phyloP scores from a whole-genome alignment of 1,284 basidiomycete species.

The Polyporus tsugae region DNA sequence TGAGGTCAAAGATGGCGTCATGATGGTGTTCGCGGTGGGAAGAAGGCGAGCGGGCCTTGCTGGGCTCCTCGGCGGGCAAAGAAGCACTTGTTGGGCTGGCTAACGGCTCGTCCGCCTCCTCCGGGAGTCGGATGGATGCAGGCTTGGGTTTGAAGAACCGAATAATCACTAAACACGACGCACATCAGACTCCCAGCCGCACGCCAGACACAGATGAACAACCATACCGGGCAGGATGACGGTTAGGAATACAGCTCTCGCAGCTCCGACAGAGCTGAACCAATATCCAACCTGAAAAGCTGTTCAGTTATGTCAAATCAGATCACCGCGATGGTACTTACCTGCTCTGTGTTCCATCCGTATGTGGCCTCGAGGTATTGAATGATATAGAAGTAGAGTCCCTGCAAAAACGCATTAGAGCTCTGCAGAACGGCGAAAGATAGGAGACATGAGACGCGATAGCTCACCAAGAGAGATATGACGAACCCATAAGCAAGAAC shows the following conservation, averaged over 20 bases:
- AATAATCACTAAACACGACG: slow-evolving; percentile 54
- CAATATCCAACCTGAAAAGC: slow-evolving; percentile 75
- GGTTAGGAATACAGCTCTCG: slow-evolving; percentile 68
- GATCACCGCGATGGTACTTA: slow-evolving; percentile 42
- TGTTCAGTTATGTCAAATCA: background rate
- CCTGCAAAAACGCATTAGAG: slow-evolving; percentile 53
- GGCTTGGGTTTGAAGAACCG: slow-evolving; percentile 56
- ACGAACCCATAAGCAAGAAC: slow-evolving; percentile 64
- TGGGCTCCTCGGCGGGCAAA: slow-evolving; percentile 12
- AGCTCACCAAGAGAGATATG: slow-evolving; percentile 63
- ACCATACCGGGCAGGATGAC: slow-evolving; percentile 70
- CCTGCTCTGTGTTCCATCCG: slow-evolving; percentile 78
- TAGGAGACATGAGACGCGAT: background rate
- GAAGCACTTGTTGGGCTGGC: slow-evolving; percentile 21
- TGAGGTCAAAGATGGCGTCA: slow-evolving; percentile 66
- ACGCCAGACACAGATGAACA: slow-evolving; percentile 9
- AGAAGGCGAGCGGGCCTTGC: slow-evolving; percentile 12
- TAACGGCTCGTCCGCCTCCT: slow-evolving; percentile 44
- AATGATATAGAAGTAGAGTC: slow-evolving; percentile 67
- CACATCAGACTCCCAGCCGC: too few species aligned
- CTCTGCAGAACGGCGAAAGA: too few species aligned
- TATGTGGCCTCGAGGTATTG: slow-evolving; percentile 76
- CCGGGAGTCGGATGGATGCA: slow-evolving; percentile 46
- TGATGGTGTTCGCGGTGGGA: slow-evolving; percentile 27
- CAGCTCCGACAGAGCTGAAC: slow-evolving; percentile 67